phyloP scores from a whole-genome alignment of 192 early-diverging fungal genomes.

The Linnemannia zychae region DNA sequence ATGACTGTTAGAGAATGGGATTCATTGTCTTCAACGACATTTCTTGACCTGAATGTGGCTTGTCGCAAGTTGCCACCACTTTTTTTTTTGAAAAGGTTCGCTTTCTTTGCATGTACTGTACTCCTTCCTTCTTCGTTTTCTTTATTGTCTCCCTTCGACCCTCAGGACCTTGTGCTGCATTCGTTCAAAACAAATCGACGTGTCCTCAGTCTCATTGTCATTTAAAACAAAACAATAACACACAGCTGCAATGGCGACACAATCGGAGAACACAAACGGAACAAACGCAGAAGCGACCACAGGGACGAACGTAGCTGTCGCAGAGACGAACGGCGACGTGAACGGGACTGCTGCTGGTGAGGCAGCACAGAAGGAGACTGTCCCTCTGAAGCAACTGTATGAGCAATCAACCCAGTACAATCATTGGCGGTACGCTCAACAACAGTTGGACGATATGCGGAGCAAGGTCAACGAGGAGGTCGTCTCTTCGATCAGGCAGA shows the following conservation, averaged over 20 bases:
- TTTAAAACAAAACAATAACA: background rate
- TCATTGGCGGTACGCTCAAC: slow-evolving; percentile 78
- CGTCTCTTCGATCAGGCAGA: slow-evolving; percentile 68
- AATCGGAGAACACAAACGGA: slow-evolving; percentile 7
- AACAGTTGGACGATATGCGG: slow-evolving; percentile 68
- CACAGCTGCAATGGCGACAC: slow-evolving; percentile 6
- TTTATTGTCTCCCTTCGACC: background rate
- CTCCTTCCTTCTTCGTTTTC: background rate
- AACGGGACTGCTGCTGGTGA: background rate
- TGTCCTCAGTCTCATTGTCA: background rate
- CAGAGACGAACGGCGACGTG: background rate
- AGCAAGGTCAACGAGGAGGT: slow-evolving; percentile 67
- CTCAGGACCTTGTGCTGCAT: background rate
- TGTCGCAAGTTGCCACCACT: slow-evolving; percentile 30
- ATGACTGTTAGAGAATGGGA: background rate
- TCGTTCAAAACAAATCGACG: background rate
- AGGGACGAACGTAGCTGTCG: background rate
- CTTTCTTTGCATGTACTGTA: background rate
- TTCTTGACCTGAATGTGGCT: slow-evolving; percentile 20
- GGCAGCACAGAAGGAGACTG: slow-evolving; percentile 20
- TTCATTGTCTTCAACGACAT: background rate
- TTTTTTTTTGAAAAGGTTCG: background rate
- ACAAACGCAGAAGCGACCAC: background rate
- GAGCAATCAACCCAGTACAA: slow-evolving; percentile 81
- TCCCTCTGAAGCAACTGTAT: slow-evolving; percentile 61